These are phyloP conservation scores for Globisporangium nunn DNA, from an alignment of 352 stramenopile genomes.

Conservation along the genomic window DNA sequence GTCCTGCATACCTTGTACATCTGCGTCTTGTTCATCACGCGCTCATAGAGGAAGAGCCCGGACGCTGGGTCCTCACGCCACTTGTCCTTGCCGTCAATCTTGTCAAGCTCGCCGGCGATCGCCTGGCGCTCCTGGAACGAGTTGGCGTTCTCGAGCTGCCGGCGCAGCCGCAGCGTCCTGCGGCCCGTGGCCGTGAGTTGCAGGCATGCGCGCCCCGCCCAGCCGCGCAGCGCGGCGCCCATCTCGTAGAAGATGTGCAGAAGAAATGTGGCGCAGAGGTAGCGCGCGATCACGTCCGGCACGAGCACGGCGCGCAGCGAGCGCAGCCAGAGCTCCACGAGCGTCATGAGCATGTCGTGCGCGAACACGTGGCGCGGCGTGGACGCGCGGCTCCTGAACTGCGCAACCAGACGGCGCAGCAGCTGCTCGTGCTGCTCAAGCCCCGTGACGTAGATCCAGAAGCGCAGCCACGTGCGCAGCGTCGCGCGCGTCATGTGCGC, in stretches of 20 bases:
- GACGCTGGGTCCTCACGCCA: constrained; percentile 71
- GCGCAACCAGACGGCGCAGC: constrained; percentile 29
- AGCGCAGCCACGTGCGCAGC: constrained; percentile 52
- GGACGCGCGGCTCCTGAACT: constrained; percentile 48
- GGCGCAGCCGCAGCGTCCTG: constrained; percentile 31
- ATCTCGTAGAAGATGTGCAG: constrained; percentile 80
- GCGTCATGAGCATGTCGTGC: constrained; percentile 46
- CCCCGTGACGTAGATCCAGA: constrained; percentile 75
- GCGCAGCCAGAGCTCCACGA: constrained; percentile 69
- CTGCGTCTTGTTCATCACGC: constrained; percentile 81
- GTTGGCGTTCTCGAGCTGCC: constrained; percentile 49
- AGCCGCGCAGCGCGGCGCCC: constrained; percentile 24
- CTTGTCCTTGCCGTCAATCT: constrained; percentile 77
- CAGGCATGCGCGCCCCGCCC: constrained; percentile 25
- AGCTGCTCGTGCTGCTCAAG: constrained; percentile 58
- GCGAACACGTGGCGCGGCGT: constrained; percentile 24
- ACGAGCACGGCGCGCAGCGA: constrained; percentile 65
- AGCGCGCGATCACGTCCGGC: constrained; percentile 73
- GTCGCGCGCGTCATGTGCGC: constrained; percentile 21
- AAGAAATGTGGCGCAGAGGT: constrained; percentile 63
- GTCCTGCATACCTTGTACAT: constrained; percentile 61
- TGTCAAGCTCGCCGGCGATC: constrained; percentile 73
- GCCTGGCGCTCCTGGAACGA: constrained; percentile 65
- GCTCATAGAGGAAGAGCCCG: constrained; percentile 60
- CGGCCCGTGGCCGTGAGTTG: constrained; percentile 43